These are phyloP conservation scores for Saccharomycopsis selenospora DNA, from an alignment of 805 yeast species.

Conservation along the genomic window DNA sequence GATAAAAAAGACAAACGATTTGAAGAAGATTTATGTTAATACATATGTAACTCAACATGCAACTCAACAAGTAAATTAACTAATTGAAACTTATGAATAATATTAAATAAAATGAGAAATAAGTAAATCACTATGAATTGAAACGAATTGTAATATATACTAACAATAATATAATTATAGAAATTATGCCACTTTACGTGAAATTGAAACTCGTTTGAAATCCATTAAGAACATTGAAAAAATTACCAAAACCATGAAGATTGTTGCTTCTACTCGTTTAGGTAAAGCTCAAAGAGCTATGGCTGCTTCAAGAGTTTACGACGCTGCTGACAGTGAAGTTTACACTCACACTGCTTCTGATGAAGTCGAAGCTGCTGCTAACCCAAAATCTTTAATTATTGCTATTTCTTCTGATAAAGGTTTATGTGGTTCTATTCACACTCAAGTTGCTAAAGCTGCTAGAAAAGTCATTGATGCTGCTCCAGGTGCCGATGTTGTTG, in stretches of 20 bases:
- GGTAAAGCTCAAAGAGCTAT: slow-evolving; percentile 93
- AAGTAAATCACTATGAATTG: not conserved
- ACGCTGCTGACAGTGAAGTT: slow-evolving; percentile 71
- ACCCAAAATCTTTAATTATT: slow-evolving; percentile 65
- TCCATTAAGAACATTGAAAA: slow-evolving; percentile 98
- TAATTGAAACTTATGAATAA: not conserved
- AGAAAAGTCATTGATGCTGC: slow-evolving; percentile 56
- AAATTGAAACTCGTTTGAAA: slow-evolving; percentile 95
- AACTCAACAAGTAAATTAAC: not conserved
- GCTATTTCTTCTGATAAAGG: slow-evolving; percentile 97
- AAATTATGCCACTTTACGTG: slow-evolving; percentile 97
- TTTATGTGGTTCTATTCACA: slow-evolving; percentile 96
- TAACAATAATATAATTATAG: slow-evolving; percentile 32
- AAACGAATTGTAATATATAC: not conserved
- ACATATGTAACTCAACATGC: not conserved
- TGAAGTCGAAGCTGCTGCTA: slow-evolving; percentile 37
- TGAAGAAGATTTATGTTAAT: slow-evolving; percentile 2
- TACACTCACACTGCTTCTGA: slow-evolving; percentile 76
- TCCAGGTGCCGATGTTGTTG: slow-evolving; percentile 69
- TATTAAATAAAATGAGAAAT: not conserved
- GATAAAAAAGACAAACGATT: no score
- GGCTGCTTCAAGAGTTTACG: slow-evolving; percentile 79
- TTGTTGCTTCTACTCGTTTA: slow-evolving; percentile 97
- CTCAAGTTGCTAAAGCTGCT: slow-evolving; percentile 86
- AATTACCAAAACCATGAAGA: slow-evolving; percentile 99